Conservation (phyloP, 2,329 filamentous ascomycete genomes). For the Lecanicillium sp. region DNA sequence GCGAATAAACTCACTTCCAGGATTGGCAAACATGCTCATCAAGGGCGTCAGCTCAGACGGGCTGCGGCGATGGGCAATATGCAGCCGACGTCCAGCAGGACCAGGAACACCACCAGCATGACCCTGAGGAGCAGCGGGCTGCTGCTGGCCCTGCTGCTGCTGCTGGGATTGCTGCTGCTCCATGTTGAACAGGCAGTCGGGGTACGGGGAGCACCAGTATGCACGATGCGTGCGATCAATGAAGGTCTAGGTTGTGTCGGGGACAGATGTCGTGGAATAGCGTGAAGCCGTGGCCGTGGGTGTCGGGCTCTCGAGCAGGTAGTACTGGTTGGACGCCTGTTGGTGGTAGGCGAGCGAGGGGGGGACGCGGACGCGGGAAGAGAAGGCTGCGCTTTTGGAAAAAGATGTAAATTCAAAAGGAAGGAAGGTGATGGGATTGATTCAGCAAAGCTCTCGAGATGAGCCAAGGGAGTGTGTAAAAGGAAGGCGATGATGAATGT, state of each 20-base stretch:
- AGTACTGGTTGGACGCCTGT: no score
- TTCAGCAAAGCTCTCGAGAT: slow-evolving; percentile 23
- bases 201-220: slow-evolving; percentile 34
- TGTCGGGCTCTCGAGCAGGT: slow-evolving; percentile 2
- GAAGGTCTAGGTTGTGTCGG: slow-evolving; percentile 16
- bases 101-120: slow-evolving; percentile 57
- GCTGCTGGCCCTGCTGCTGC: slow-evolving; percentile 54
- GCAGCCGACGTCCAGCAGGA: slow-evolving; percentile 80
- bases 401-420: slow-evolving; percentile 18
- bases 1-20: slow-evolving; percentile 50
- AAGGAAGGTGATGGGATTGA: slow-evolving; percentile 31
- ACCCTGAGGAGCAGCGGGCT: slow-evolving; percentile 35
- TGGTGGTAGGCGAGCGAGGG: background rate
- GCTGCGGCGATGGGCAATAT: slow-evolving; percentile 95
- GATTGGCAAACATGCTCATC: slow-evolving; percentile 81
- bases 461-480: slow-evolving; percentile 35
- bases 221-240: slow-evolving; percentile 38
- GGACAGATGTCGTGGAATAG: slow-evolving; percentile 12
- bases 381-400: slow-evolving; percentile 2
- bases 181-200: slow-evolving; percentile 48
- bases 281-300: slow-evolving; percentile 2
- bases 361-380: background rate
- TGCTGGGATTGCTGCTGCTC: slow-evolving; percentile 38
- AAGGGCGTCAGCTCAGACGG: slow-evolving; percentile 94
- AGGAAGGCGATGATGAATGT: slow-evolving; percentile 28